Evolutionary conservation across 495 filamentous ascomycete genomes (phyloP).

Genomic region (Daldinia childiae): DNA sequence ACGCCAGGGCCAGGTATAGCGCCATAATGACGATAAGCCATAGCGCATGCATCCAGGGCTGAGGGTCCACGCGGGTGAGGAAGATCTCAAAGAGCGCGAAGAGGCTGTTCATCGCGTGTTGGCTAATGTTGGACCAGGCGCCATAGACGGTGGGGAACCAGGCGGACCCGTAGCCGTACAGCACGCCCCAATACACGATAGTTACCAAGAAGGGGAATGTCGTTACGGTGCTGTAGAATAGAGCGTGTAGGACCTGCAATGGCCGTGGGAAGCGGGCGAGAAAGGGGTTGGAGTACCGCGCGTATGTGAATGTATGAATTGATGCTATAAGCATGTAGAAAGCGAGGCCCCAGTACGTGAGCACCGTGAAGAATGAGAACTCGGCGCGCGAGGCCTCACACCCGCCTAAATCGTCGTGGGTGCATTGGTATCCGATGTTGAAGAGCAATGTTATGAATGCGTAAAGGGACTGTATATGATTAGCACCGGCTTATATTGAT

Average conservation of each 20-base stretch:
- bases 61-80: constrained; percentile 67
- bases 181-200: constrained; percentile 68
- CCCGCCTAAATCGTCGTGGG: constrained; percentile 44
- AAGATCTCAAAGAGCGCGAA: constrained; percentile 79
- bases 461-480: constrained; percentile 65
- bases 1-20: constrained; percentile 77
- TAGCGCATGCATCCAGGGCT: constrained; percentile 66
- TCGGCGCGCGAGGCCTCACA: constrained; percentile 51
- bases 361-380: constrained; percentile 84
- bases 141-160: constrained; percentile 63
- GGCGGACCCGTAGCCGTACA: constrained; percentile 55
- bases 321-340: constrained; percentile 77
- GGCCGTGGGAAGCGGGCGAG: constrained; percentile 68
- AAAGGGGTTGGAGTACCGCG: constrained; percentile 59
- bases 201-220: constrained; percentile 76
- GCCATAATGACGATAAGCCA: constrained; percentile 70
- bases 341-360: constrained; percentile 79
- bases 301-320: constrained; percentile 74
- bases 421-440: constrained; percentile 68
- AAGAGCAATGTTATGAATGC: constrained; percentile 75
- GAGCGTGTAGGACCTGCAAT: constrained; percentile 70
- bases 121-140: constrained; percentile 77
- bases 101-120: constrained; percentile 75
- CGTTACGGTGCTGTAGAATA: constrained; percentile 72
- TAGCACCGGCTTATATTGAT: not conserved